These are phyloP conservation scores for Xylaria sp. DNA, from an alignment of 2,329 filamentous ascomycete genomes.

Conservation along the genomic window DNA sequence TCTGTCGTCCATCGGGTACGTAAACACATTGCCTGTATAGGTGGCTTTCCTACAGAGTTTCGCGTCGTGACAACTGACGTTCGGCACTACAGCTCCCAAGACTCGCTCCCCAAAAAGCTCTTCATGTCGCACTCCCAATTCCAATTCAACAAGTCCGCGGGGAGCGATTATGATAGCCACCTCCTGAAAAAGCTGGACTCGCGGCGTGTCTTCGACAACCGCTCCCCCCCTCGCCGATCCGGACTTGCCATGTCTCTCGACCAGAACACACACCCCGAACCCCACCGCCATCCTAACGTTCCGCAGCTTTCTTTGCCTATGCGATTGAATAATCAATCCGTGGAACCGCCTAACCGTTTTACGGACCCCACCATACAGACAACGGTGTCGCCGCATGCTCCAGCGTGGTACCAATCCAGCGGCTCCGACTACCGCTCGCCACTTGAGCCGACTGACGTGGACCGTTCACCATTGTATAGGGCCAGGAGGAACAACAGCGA, in stretches of 20 bases:
- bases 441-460: constrained; percentile 56
- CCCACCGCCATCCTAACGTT: constrained; percentile 48
- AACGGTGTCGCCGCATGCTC: constrained; percentile 59
- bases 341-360: constrained; percentile 57
- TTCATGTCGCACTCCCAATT: constrained; percentile 62
- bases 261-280: constrained; percentile 51
- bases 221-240: constrained; percentile 56
- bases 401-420: constrained; percentile 54
- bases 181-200: constrained; percentile 67
- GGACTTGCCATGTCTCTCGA: constrained; percentile 57
- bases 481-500: constrained; percentile 63
- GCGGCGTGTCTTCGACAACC: constrained; percentile 56
- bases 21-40: background rate
- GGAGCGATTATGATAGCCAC: constrained; percentile 57
- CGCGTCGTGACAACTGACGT: constrained; percentile 26
- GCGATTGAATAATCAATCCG: constrained; percentile 53
- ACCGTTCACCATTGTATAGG: constrained; percentile 59
- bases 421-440: constrained; percentile 56
- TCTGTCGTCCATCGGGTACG: constrained; percentile 46
- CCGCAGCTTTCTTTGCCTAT: constrained; percentile 60
- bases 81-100: constrained; percentile 51
- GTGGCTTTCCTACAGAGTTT: background rate
- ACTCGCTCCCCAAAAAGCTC: constrained; percentile 56
- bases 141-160: constrained; percentile 56
- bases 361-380: constrained; percentile 60